Conservation (phyloP, 805 yeast genomes). For the Saccharomycopsis javanensis region DNA sequence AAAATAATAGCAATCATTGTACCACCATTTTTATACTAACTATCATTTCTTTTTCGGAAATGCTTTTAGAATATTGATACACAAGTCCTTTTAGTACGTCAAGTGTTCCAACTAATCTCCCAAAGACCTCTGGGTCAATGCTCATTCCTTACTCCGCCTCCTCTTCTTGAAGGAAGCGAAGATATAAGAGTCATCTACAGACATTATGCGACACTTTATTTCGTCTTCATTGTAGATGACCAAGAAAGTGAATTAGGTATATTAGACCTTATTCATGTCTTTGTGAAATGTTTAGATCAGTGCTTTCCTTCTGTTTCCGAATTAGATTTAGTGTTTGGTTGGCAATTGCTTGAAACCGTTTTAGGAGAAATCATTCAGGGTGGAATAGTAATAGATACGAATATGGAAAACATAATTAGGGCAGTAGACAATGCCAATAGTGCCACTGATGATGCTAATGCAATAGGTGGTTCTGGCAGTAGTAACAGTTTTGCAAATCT, state of each 20-base stretch:
- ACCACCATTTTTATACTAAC: neutral
- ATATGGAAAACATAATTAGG: slow-evolving; percentile 64
- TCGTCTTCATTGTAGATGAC: slow-evolving; percentile 91
- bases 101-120: slow-evolving; percentile 69
- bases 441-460: slow-evolving; percentile 13
- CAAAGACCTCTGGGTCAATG: slow-evolving; percentile 69
- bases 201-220: slow-evolving; percentile 91
- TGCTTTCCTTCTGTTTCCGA: slow-evolving; percentile 95
- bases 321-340: slow-evolving; percentile 92
- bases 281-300: slow-evolving; percentile 87
- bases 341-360: slow-evolving; percentile 93
- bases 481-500: slow-evolving; percentile 27
- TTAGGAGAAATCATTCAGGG: slow-evolving; percentile 91
- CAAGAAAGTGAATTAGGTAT: slow-evolving; percentile 94
- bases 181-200: slow-evolving; percentile 85
- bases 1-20: too few relatives aligned
- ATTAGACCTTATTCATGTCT: slow-evolving; percentile 87
- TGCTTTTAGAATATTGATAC: slow-evolving; percentile 51
- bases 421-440: slow-evolving; percentile 69
- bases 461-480: neutral
- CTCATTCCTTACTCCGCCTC: slow-evolving; percentile 84
- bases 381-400: slow-evolving; percentile 96
- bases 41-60: neutral
- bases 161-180: slow-evolving; percentile 51
- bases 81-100: slow-evolving; percentile 70